Conservation (phyloP, 1,139 yeast species). For the Schizosaccharomyces versatilis region DNA sequence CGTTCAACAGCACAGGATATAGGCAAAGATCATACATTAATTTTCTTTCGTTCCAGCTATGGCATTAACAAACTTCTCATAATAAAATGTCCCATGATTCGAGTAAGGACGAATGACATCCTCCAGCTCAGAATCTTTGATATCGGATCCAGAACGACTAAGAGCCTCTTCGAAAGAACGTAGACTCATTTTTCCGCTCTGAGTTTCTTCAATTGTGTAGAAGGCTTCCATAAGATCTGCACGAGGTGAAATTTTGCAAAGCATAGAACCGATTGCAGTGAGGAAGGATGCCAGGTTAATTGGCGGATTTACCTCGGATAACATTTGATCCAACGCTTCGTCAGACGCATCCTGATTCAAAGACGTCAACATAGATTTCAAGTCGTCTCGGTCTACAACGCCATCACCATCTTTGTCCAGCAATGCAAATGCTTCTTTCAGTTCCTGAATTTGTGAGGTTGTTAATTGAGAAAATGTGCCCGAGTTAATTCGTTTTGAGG, state of each 20-base stretch:
- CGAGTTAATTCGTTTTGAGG: neutral
- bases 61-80: constrained; percentile 8
- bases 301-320: constrained; percentile 33
- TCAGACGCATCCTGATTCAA: constrained; percentile 26
- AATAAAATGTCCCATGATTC: constrained; percentile 6
- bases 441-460: constrained; percentile 91
- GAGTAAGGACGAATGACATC: constrained; percentile 5
- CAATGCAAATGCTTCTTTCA: constrained; percentile 89
- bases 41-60: constrained; percentile 8
- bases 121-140: constrained; percentile 32
- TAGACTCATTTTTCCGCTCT: constrained; percentile 25
- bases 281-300: constrained; percentile 51
- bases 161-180: constrained; percentile 28
- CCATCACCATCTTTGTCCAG: constrained; percentile 82
- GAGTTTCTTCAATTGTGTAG: constrained; percentile 31
- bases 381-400: constrained; percentile 34
- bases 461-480: constrained; percentile 27
- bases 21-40: neutral
- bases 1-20: too few species aligned
- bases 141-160: constrained; percentile 27
- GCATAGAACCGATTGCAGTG: constrained; percentile 40
- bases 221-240: constrained; percentile 43
- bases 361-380: constrained; percentile 33
- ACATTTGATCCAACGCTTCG: constrained; percentile 22
- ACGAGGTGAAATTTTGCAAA: constrained; percentile 37